phyloP scores from a whole-genome alignment of 768 basidiomycete species.

The Inosperma sp. region DNA sequence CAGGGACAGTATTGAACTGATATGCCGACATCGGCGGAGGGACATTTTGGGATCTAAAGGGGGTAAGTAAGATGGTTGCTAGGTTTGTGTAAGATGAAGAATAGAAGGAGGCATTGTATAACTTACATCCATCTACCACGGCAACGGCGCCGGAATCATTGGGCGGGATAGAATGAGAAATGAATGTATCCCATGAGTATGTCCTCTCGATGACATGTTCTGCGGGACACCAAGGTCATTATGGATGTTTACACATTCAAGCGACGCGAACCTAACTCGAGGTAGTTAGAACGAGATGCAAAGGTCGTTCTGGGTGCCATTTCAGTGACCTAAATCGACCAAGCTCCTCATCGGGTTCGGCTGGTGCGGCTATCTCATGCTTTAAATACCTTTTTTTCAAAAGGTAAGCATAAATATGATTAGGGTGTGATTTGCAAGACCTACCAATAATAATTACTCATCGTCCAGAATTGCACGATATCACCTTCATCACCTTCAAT shows the following conservation, averaged over 20 bases:
- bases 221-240: constrained; percentile 21
- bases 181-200: constrained; percentile 77
- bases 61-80: constrained; percentile 80
- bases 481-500: constrained; percentile 65
- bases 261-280: constrained; percentile 42
- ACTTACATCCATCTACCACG: constrained; percentile 82
- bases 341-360: constrained; percentile 23
- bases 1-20: constrained; percentile 31
- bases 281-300: constrained; percentile 63
- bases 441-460: constrained; percentile 91
- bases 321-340: constrained; percentile 64
- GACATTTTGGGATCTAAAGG: constrained; percentile 89
- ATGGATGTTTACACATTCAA: not conserved
- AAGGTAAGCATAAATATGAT: not conserved
- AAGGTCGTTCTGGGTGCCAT: constrained; percentile 86
- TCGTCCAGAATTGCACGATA: constrained; percentile 90
- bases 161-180: constrained; percentile 55
- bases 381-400: constrained; percentile 81
- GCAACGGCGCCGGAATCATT: constrained; percentile 80
- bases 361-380: constrained; percentile 67
- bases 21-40: constrained; percentile 97
- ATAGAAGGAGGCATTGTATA: not conserved
- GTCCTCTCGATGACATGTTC: constrained; percentile 53
- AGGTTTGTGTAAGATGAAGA: constrained; percentile 7
- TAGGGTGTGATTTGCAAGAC: not conserved